Evolutionary conservation across 2,329 filamentous ascomycete species (phyloP).

Genomic region (Diaporthe batatas): DNA sequence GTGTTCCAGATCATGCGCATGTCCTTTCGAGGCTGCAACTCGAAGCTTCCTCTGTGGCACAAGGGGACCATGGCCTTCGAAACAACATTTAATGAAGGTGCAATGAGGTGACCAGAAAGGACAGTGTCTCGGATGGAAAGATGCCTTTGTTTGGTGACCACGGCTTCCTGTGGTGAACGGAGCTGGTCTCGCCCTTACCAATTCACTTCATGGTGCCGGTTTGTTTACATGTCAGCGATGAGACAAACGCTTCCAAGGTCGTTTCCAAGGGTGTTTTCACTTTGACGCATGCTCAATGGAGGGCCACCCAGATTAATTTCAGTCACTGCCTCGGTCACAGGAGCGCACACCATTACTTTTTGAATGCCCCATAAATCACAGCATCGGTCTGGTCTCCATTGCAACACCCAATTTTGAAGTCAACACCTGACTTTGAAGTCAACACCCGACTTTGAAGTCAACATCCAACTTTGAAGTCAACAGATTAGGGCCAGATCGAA

Average conservation of each 20-base stretch:
- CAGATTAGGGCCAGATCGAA: neutral
- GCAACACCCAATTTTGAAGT: too few relatives aligned
- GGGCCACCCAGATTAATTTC: neutral
- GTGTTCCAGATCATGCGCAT: neutral
- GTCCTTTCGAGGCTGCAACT: conserved; percentile 9
- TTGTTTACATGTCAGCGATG: neutral
- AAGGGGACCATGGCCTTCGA: neutral
- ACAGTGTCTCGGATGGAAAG: neutral
- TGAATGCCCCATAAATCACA: neutral
- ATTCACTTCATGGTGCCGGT: too few relatives aligned
- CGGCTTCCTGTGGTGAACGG: neutral
- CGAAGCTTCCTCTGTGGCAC: neutral
- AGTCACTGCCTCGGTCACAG: neutral
- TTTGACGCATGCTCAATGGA: neutral
- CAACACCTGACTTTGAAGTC: neutral
- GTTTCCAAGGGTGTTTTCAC: too few relatives aligned
- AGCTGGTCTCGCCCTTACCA: too few relatives aligned
- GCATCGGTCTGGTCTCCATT: neutral
- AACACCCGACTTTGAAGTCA: neutral
- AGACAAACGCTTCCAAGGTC: neutral
- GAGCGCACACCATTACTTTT: neutral
- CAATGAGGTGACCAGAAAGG: neutral
- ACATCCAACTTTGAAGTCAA: neutral
- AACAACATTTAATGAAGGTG: neutral
- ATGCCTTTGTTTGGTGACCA: too few relatives aligned